Base-by-base conservation (phyloP, 495 filamentous ascomycete species). In the Hypoxylon crocopeplum region DNA sequence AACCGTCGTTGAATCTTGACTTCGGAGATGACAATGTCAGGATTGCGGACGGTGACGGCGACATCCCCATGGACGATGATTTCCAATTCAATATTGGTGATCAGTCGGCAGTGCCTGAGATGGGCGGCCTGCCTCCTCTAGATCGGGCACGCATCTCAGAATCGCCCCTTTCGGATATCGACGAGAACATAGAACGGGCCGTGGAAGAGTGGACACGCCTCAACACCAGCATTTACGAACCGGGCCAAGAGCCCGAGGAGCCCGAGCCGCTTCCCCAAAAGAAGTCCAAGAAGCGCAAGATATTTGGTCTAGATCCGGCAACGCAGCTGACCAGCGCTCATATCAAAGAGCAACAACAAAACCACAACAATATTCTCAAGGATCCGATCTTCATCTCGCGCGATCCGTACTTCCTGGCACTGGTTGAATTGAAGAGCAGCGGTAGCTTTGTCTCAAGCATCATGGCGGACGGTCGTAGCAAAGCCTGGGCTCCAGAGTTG, bases 381-480 rank as follows among this genome's bases (percentile, higher is more conserved):
- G 84, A 85, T 6, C 81, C 88, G 19, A 83, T 84, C 11, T 96
- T 93, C 69, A 74, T 97, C 20, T 88, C 93, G 11, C 84, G 92
- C 32, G 91, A 98, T 60, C 91, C 93, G 1, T 83, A 91, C 32
- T 75, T 97, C 13, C 76, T 97, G 10, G 88, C 90, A 27, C 78
- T 98, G n/a, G 88, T 96, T 79, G 90, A 88, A 64, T 84, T 96
- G 75, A 93, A 95, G 69, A 90, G 88, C 67, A 91, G 84, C 37
- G 93, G 93, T 33, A 88, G 85, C 19, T 97, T 98, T 66, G 90
- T 96, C 7, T 88, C 86, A 10, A 85, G 81, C 62, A 83, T 91
- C 48, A 83, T 97, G 68, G 86, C 89, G 10, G 88, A 91, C 50
- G 88, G 85, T 15, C 86, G 89, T 53, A 88, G 86, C 48, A 82